Evolutionary conservation across 352 stramenopile species (phyloP).

Genomic region (Phytophthora parvispora): DNA sequence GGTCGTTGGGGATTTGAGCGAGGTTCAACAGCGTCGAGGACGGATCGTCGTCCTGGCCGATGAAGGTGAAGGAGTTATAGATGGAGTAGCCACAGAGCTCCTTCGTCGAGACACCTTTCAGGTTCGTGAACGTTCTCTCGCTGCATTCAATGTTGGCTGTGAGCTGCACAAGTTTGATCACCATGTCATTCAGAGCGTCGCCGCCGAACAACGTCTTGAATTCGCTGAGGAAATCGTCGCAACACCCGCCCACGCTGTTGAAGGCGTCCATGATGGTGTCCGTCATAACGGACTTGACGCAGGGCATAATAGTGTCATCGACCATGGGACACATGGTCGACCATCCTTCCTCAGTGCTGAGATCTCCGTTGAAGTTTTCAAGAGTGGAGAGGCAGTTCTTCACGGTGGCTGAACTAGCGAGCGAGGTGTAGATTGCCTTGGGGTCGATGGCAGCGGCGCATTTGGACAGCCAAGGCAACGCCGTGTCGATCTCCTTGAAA

Average conservation of each 20-base stretch:
- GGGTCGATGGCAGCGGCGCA: constrained; percentile 49
- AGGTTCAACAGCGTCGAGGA: constrained; percentile 6
- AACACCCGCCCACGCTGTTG: constrained; percentile 38
- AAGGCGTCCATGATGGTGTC: constrained; percentile 40
- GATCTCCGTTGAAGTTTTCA: constrained; percentile 2
- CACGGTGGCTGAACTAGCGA: constrained; percentile 20
- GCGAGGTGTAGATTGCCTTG: constrained; percentile 20
- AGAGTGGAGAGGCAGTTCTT: constrained; percentile 36
- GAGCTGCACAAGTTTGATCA: constrained; percentile 34
- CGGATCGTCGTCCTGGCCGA: not conserved
- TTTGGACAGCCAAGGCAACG: constrained; percentile 53
- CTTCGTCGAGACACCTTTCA: constrained; percentile 21
- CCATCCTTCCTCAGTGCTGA: constrained; percentile 1
- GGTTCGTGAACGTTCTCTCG: constrained; percentile 45
- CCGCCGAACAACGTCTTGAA: constrained; percentile 44
- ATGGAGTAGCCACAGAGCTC: constrained; percentile 53
- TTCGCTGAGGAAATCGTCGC: constrained; percentile 44
- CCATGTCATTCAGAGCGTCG: constrained; percentile 39
- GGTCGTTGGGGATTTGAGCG: constrained; percentile 54
- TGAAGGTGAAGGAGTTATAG: constrained; percentile 34
- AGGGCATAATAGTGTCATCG: constrained; percentile 41
- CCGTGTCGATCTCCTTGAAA: constrained; percentile 33
- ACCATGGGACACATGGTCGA: constrained; percentile 37
- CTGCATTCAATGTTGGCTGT: constrained; percentile 41
- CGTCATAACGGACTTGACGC: constrained; percentile 27